Evolutionary conservation across 805 yeast species (phyloP).

Genomic region (Wickerhamomyces chambardii): DNA sequence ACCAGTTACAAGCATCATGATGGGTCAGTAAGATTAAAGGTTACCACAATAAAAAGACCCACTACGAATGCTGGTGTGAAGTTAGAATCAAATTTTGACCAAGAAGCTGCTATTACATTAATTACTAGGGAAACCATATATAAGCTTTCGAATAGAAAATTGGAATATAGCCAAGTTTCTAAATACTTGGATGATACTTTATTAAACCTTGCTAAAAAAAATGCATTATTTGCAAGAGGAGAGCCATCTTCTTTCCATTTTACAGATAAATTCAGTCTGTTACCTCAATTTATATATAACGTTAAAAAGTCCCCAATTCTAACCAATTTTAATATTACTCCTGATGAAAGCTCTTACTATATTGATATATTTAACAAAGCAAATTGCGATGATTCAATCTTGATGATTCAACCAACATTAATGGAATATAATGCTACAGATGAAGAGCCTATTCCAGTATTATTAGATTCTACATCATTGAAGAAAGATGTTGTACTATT

Average conservation of each 20-base stretch:
- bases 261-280: constrained; percentile 67
- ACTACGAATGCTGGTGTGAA: constrained; percentile 44
- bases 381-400: constrained; percentile 82
- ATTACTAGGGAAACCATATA: constrained; percentile 81
- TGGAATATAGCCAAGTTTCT: constrained; percentile 76
- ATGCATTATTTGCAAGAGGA: constrained; percentile 83
- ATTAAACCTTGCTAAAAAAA: constrained; percentile 78
- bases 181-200: constrained; percentile 84
- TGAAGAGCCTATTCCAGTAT: constrained; percentile 78
- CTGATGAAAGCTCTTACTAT: constrained; percentile 94
- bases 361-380: constrained; percentile 81
- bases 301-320: constrained; percentile 89
- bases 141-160: constrained; percentile 57
- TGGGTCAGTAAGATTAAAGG: constrained; percentile 76
- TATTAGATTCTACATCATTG: constrained; percentile 84
- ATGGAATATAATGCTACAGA: constrained; percentile 63
- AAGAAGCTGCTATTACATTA: constrained; percentile 91
- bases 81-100: constrained; percentile 67
- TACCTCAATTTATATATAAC: constrained; percentile 92
- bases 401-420: constrained; percentile 94
- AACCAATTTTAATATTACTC: constrained; percentile 92
- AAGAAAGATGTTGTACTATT: constrained; percentile 76
- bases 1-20: constrained; percentile 86
- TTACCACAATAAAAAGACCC: constrained; percentile 65
- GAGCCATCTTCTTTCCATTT: constrained; percentile 75